Evolutionary conservation across 805 yeast genomes (phyloP), one percentile per base, ranked within the genome.

Genomic region (Cyberlindnera lachancei): DNA sequence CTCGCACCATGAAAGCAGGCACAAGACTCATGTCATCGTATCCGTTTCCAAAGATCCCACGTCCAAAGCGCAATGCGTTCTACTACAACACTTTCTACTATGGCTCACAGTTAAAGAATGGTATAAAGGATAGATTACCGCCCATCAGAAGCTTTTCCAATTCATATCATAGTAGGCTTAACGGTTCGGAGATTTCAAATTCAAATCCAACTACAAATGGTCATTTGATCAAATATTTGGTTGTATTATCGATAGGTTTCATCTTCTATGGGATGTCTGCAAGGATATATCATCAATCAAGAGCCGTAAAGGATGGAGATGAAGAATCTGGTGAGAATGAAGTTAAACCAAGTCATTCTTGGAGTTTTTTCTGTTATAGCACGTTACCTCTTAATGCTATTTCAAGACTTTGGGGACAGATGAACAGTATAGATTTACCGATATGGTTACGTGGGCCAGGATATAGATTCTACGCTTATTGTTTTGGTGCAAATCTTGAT

Each of bases 361-460:
- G 96, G 96, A 78, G 81, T 25, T 72, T 90, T 35, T 88, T 85
- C 50, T 80, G 92, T 19, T 92, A 92, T 58, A 75, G 87, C 4
- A 79, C 96, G 2, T 64, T 92, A 29, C 99, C 99, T 1, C 68
- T 92, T 53, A 86, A 88, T 52, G 83, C 95, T 2, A 66, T 87
- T 21, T 87, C 96, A 1, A 72, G 99, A 40, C 59, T 90, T 27
- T 92, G 99, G 99, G 99, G 99, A 20, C 76, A 74, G 47, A 70
- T 92, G 36, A 92, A 92, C 53, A 77, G 78, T 35, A 68, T 88
- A 27, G 79, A 75, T 28, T 64, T 92, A 41, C 99, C 99, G 0
- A 68, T 77, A 17, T 86, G 96, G 94, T 48, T 90, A 38, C 71
- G 99, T 46, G 75, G 69, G 9, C 92, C 94, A 15, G 78, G 95